Evolutionary conservation across 768 basidiomycete genomes (phyloP), one percentile per base, ranked within the genome.

Genomic region (Lentinula sp.): DNA sequence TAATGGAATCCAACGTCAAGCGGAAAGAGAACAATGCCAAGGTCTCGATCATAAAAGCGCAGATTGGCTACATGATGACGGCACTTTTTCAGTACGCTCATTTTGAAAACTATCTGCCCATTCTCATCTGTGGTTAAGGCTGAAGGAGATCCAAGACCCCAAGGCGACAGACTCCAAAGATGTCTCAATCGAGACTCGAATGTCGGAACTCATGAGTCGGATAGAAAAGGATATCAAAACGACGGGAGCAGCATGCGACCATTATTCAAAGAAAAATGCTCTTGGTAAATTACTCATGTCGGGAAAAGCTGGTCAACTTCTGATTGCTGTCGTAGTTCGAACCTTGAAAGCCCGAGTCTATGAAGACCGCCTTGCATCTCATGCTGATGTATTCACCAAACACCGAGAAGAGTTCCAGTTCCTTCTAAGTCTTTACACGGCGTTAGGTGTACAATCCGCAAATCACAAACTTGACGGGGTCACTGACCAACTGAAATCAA

Each of bases 1-100:
- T 81, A 5, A 73, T 81, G 32, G 75, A 76, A 16, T 69, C 84
- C 39, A 81, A 83, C 57, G 58, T 78, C 58, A 79, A 77, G 2
- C 71, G 82, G 23, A 70, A 79, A 23, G 80, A 81, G 32, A 85
- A 85, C 57, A 79, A 84, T 59, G 76, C 74, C 59, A 82, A 81
- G 62, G 74, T 83, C 6, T 61, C 77, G 2, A 69, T 73, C 3
- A 70, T 85, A 6, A 79, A 79, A 52, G 60, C 78, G 8, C 76
- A 81, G 62, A 85, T 85, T 81, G 74, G 73, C 61, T 74, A 82
- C 45, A 75, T 80, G 72, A 80, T 84, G 76, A 59, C 66, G 13
- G 72, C 72, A 1, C 73, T 84, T 18, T 71, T 81, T 15, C 75
- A 81, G 81, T 79, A 57, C 8, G 79, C 28, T 68, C n/a, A n/a